Percentiles rank a stretch among this genome's conserved stretches.
These are phyloP conservation scores for Paracorniculantispora psalliotae DNA, from an alignment of 2,329 filamentous ascomycete genomes.

Conservation along the genomic window DNA sequence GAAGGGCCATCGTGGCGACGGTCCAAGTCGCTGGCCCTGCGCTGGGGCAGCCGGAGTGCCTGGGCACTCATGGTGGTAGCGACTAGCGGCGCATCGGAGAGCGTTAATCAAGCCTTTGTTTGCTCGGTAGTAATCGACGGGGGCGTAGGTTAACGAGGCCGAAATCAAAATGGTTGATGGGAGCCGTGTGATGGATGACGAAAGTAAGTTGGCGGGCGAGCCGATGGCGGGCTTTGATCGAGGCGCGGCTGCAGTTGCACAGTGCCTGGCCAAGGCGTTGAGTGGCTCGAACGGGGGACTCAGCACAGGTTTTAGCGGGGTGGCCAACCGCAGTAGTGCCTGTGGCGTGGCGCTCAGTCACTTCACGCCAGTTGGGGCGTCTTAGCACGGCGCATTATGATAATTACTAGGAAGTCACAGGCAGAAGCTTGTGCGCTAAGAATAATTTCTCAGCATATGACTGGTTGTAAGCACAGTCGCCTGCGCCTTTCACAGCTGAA, in stretches of 20 bases:
- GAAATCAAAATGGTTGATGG: background rate
- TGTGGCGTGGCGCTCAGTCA: background rate
- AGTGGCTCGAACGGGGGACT: background rate
- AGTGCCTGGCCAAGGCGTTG: background rate
- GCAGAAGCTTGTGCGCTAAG: background rate
- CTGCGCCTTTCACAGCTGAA: background rate
- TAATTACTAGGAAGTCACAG: background rate
- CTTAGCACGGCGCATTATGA: background rate
- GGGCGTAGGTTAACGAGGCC: background rate
- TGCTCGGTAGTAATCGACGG: background rate
- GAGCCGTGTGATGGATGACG: background rate
- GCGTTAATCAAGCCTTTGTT: background rate
- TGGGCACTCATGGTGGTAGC: conserved; percentile 12
- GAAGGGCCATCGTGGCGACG: conserved; percentile 13
- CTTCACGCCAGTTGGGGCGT: background rate
- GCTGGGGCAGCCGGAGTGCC: conserved; percentile 10
- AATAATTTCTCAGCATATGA: background rate
- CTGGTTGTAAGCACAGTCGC: background rate
- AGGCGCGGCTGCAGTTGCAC: background rate
- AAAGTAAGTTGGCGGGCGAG: background rate
- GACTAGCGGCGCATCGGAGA: conserved; percentile 8
- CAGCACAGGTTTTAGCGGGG: background rate
- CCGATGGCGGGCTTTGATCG: background rate
- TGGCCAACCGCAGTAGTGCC: background rate
- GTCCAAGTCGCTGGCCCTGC: conserved; percentile 1